Evolutionary conservation across 1,139 yeast species (phyloP).

Genomic region (Yarrowia galli): DNA sequence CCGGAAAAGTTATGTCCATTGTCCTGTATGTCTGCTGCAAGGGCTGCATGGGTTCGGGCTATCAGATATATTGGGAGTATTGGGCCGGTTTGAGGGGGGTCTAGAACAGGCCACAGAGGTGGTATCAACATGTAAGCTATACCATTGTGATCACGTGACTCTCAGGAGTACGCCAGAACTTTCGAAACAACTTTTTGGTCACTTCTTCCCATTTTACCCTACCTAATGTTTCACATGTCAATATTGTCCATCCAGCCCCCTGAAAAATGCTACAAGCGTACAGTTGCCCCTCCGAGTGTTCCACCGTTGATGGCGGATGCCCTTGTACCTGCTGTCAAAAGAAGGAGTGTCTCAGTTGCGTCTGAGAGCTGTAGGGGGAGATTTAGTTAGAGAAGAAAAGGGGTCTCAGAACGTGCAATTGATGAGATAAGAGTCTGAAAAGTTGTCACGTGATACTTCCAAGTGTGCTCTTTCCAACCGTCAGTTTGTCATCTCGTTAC

Average conservation of each 20-base stretch:
- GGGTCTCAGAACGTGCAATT: too few species aligned
- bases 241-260: slow-evolving; percentile 4
- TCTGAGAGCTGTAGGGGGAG: too few species aligned
- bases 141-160: not conserved
- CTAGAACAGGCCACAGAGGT: too few species aligned
- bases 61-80: not conserved
- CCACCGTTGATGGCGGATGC: not conserved
- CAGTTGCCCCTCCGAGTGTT: slow-evolving; percentile 3
- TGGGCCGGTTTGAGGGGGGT: not conserved
- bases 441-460: too few species aligned
- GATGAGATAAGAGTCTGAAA: too few species aligned
- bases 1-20: not conserved
- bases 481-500: too few species aligned
- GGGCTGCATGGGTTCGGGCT: slow-evolving; percentile 6
- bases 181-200: not conserved
- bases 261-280: slow-evolving; percentile 5
- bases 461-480: too few species aligned
- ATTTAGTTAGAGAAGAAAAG: too few species aligned
- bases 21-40: slow-evolving; percentile 15
- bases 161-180: not conserved
- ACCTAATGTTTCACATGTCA: slow-evolving; percentile 1
- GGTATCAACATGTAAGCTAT: not conserved
- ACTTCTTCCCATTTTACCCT: not conserved
- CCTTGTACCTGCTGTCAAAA: slow-evolving; percentile 14
- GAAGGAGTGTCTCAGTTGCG: too few species aligned